A percentile compares a stretch with the other conserved stretches of the same genome.
These are phyloP conservation scores for Podospora tetraspora DNA, from an alignment of 495 filamentous ascomycete genomes.

Conservation along the genomic window DNA sequence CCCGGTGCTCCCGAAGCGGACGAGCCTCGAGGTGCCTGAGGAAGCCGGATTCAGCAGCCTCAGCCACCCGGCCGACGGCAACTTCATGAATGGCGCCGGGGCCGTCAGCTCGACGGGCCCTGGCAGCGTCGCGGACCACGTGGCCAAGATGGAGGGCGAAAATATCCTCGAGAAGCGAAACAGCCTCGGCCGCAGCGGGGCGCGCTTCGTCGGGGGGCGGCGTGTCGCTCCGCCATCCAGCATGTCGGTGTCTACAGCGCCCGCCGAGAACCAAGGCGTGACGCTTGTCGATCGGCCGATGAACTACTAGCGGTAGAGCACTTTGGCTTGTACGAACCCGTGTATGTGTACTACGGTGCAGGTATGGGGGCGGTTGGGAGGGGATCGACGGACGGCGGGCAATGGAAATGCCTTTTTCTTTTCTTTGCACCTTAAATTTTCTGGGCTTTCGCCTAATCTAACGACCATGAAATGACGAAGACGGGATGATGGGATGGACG, in stretches of 20 bases:
- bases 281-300: slow-evolving; percentile 33
- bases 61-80: slow-evolving; percentile 39
- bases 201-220: slow-evolving; percentile 39
- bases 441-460: background rate
- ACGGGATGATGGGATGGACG: background rate
- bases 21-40: slow-evolving; percentile 45
- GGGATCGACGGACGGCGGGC: background rate
- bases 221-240: slow-evolving; percentile 33
- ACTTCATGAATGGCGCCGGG: slow-evolving; percentile 26
- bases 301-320: slow-evolving; percentile 28
- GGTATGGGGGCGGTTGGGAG: background rate
- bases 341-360: background rate
- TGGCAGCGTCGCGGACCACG: slow-evolving; percentile 32
- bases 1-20: slow-evolving; percentile 37
- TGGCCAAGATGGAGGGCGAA: slow-evolving; percentile 36
- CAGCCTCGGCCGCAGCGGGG: slow-evolving; percentile 44
- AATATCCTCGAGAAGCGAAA: slow-evolving; percentile 43
- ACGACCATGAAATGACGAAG: slow-evolving; percentile 6
- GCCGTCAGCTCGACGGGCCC: slow-evolving; percentile 21
- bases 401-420: background rate
- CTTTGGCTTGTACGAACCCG: background rate
- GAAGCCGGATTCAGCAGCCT: slow-evolving; percentile 28
- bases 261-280: slow-evolving; percentile 17
- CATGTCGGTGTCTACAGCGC: slow-evolving; percentile 4
- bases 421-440: background rate